Base-by-base conservation (phyloP, 108 stramenopile species). In the Cyclotella baltica region DNA sequence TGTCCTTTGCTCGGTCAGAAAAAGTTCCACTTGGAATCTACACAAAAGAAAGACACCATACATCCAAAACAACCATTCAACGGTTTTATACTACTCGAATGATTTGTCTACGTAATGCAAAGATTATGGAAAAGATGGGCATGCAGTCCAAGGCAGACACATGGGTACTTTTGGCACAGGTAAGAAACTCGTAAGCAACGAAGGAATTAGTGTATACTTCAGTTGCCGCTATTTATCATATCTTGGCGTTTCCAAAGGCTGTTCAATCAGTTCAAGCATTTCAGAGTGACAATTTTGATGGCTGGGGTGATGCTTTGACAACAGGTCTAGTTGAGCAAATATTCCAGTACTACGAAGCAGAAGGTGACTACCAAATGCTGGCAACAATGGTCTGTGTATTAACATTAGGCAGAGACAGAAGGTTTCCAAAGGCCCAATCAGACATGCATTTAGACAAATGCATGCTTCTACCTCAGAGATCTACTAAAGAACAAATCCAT, bases 351-450 rank as follows among this genome's bases (percentile, higher is more conserved):
- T 95, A 91, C 59, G 93, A 95, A 68, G 37, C 68, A 31, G 63
- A 86, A 43, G 88, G 89, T 15, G 93, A 95, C 57, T 81, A 81
- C 23, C 93, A 95, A 66, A 95, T 95, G 91, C 64, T 95, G 27
- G 84, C 91, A 6, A 86, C 91, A 16, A 90, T 95, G 55, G 73
- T 89, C 33, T 91, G 90, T 69, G 93, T 92, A 6, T 73, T 95
- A 9, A 83, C 72, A 20, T 66, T 69, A 66, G 80, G 84, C 16
- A 70, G 75, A 46, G 84, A 78, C 66, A 50, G 88, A 73, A 74
- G 79, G 70, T 9, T 67, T 71, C 47, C 62, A 1, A 83, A 27
- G 46, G 48, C 40, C 29, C 62, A 25, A 25, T 22, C 15, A 23
- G 47, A 65, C 25, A 34, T 0, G 33, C 33, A 9, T 43, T 25